phyloP scores from a whole-genome alignment of 2,329 filamentous ascomycete genomes.

The Malbranchea zuffiana region DNA sequence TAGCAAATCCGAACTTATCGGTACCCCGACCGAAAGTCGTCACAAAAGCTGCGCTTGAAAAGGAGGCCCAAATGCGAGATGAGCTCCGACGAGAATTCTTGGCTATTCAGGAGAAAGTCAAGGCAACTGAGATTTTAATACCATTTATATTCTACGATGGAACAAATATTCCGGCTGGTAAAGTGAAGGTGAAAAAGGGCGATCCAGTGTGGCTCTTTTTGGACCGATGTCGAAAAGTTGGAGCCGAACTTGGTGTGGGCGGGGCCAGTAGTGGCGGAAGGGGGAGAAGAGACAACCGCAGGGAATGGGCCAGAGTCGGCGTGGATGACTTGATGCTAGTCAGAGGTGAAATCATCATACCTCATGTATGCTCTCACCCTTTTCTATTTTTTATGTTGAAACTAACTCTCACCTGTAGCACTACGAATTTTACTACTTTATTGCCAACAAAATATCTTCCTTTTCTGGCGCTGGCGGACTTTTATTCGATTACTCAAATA shows the following conservation, averaged over 20 bases:
- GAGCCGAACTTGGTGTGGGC: constrained; percentile 67
- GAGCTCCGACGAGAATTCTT: constrained; percentile 69
- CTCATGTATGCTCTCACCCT: constrained; percentile 80
- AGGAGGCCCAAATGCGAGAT: constrained; percentile 69
- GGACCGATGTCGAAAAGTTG: constrained; percentile 81
- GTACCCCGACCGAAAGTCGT: constrained; percentile 56
- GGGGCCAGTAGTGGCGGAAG: constrained; percentile 41
- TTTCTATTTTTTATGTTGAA: too few species aligned
- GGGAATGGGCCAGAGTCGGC: constrained; percentile 84
- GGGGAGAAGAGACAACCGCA: constrained; percentile 48
- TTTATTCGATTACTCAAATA: constrained; percentile 64
- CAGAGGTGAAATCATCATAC: constrained; percentile 78
- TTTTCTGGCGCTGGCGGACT: constrained; percentile 61
- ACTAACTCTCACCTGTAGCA: constrained; percentile 48
- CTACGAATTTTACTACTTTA: constrained; percentile 94
- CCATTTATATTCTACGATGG: constrained; percentile 98
- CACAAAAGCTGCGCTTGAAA: constrained; percentile 64
- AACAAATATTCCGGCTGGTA: constrained; percentile 73
- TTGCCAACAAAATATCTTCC: constrained; percentile 60
- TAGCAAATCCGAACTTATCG: constrained; percentile 34
- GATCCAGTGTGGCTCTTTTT: constrained; percentile 89
- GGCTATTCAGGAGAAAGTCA: constrained; percentile 71
- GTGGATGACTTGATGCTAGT: constrained; percentile 95
- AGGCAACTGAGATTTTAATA: constrained; percentile 76
- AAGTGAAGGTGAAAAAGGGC: constrained; percentile 80